Evolutionary conservation across 768 basidiomycete genomes (phyloP), one percentile per base, ranked within the genome.

Genomic region (Kwoniella newhampshirensis): DNA sequence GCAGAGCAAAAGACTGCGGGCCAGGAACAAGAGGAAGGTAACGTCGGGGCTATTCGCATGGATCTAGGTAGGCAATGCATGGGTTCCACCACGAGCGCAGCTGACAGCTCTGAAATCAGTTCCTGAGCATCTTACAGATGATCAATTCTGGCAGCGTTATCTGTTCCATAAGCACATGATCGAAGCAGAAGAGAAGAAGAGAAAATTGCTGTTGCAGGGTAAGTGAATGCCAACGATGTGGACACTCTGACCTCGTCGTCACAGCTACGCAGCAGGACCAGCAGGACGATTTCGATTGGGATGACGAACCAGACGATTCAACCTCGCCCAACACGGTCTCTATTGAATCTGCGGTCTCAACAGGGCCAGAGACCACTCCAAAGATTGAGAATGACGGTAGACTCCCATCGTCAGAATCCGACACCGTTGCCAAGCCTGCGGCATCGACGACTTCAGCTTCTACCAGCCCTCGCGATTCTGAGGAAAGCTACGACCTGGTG

Each of bases 131-230:
- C 57, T 75, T 26, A 61, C 66, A 6, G 65, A 70, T 43, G 71
- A 75, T 4, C 66, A 73, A 21, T 76, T 76, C 64, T 76, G 75
- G 75, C 65, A 73, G 18, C 50, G 75, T 43, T 76, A 76, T 40
- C 62, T 76, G 18, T 76, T 75, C 68, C 71, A 75, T 52, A 71
- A 71, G 46, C 59, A 63, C 51, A 70, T 64, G 59, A 76, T 76
- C 28, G 65, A 73, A 36, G 67, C 66, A 8, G 71, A 73, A 51
- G 75, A 75, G 27, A 60, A 64, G 44, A 73, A 68, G 53, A 56
- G 75, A 17, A 70, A 73, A 58, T 47, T 66, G 28, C 35, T 76
- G 8, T 49, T 76, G 11, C 59, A 65, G 42, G 71, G 75, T 74
- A 41, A 59, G 68, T 45, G 4, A 25, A 18, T 32, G 41, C 13